Base-by-base conservation (phyloP, 163 green algal genomes). In the Prototheca stagnorum region DNA sequence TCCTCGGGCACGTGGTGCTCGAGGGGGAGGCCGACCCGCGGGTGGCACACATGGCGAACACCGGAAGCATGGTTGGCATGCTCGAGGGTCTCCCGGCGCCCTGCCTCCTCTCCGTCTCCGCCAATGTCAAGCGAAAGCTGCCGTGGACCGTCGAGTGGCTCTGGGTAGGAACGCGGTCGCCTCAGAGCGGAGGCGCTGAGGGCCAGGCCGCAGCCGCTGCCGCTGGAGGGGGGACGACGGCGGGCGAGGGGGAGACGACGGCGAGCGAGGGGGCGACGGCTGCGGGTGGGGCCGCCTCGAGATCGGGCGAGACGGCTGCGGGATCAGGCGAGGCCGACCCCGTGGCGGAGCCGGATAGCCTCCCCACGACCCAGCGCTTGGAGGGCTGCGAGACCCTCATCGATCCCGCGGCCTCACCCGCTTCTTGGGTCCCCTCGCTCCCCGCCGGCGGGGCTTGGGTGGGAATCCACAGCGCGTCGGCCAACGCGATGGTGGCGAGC, bases 11-110 rank as follows among this genome's bases (percentile, higher is more conserved):
- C 49, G 67, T 81, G 8, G 14, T 23, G 17, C 35, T 75, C 1
- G n/a, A n/a, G n/a, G 24, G 47, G 26, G 4, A 11, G n/a, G 8
- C 28, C 4, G 17, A 22, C 22, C 9, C 23, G 5, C 53, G 36
- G 1, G 44, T 56, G 27, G 62, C 77, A 7, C 68, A 84, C 46
- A 77, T 73, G 35, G 73, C 78, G 19, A 88, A 88, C 55, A 88
- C 78, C 2, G 77, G 74, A 1, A 57, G 72, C 7, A 84, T 88
- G 73, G 64, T 56, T 14, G 59, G 59, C 22, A 44, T 85, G 20
- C 49, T 87, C 19, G 68, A 82, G 41, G 49, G 47, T n/a, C 47
- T 71, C 5, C 48, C 64, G 17, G 44, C 62, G 0, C 43, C 56
- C 7, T 69, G 67, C 16, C 23, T 67, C 43, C 53, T 74, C 3